Base-by-base conservation (phyloP, 768 basidiomycete species). In the Erythrobasidium yunnanense region DNA sequence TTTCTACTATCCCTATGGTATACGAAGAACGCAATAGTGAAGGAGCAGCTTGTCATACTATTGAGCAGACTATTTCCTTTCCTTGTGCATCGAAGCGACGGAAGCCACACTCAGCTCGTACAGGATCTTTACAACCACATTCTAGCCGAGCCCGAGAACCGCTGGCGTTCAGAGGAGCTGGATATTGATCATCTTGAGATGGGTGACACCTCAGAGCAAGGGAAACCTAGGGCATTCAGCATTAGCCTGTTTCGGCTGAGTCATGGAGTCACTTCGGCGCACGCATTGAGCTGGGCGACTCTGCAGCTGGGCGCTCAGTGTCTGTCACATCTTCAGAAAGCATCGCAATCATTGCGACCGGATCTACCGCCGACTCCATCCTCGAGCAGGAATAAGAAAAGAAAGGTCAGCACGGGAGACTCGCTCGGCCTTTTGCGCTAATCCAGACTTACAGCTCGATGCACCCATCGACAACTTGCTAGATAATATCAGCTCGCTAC, bases 271-370 rank as follows among this genome's bases (percentile, higher is more conserved):
- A 83, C 83, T 66, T 68, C 79, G 0, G 78, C 74, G 20, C 85
- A 90, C 74, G 87, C 87, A 0, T 75, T 87, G 32, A 80, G 84
- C 0, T 95, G 91, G 91, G 81, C 83, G 4, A 78, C 85, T 4
- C 77, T 90, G 4, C 85, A 90, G 74, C 77, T 92, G 22, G 86
- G 87, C 66, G 87, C 88, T 2, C 87, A 89, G 74, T 87, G 85
- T 73, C 80, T 83, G 2, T 80, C 80, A 22, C 38, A 32, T 8
- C 42, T 56, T 8, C 49, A 51, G 49, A 8, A 8, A 8, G 8
- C 49, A 25, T 51, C 49, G 11, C 49, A 51, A 25, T 8, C 49
- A 8, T 25, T 51, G 23, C 8, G 23, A 51, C 49, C 49, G 13
- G 49, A 13, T 25, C 11, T 51, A 13, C 56, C 25, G 60, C 56